phyloP scores from a whole-genome alignment of 2,329 filamentous ascomycete genomes.

The Fusarium mexicanum region DNA sequence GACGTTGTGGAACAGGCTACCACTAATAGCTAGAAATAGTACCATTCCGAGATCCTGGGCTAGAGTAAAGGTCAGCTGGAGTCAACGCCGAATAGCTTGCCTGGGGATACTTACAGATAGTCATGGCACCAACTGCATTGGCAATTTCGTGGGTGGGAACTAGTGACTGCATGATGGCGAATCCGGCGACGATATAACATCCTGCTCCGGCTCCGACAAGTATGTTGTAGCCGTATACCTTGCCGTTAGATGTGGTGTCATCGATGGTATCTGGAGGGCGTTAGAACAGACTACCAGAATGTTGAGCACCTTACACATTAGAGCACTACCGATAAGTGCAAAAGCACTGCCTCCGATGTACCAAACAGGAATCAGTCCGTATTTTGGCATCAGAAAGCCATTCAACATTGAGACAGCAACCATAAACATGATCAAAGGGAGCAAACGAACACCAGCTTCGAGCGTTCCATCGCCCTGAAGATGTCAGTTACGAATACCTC shows the following conservation, averaged over 20 bases:
- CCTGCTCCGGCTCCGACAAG: neutral
- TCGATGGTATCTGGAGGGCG: neutral
- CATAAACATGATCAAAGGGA: neutral
- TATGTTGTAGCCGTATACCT: neutral
- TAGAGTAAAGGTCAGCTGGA: neutral
- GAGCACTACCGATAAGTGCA: neutral
- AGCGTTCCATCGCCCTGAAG: neutral
- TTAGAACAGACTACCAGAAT: neutral
- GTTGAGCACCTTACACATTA: neutral
- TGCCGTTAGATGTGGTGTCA: neutral
- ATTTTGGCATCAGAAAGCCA: neutral
- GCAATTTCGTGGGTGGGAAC: neutral
- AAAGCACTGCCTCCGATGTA: neutral
- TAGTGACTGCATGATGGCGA: neutral
- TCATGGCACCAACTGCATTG: neutral
- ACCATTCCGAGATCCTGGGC: slow-evolving; percentile 8
- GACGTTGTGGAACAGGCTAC: slow-evolving; percentile 1
- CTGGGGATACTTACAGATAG: neutral
- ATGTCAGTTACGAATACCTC: rapidly evolving
- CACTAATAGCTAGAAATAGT: neutral
- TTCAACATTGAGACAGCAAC: neutral
- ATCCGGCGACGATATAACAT: neutral
- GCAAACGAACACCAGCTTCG: neutral
- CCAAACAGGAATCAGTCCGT: neutral
- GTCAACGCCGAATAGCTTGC: rapidly evolving